Evolutionary conservation across 2,329 filamentous ascomycete genomes (phyloP).

Genomic region (Diplodia intermedia): DNA sequence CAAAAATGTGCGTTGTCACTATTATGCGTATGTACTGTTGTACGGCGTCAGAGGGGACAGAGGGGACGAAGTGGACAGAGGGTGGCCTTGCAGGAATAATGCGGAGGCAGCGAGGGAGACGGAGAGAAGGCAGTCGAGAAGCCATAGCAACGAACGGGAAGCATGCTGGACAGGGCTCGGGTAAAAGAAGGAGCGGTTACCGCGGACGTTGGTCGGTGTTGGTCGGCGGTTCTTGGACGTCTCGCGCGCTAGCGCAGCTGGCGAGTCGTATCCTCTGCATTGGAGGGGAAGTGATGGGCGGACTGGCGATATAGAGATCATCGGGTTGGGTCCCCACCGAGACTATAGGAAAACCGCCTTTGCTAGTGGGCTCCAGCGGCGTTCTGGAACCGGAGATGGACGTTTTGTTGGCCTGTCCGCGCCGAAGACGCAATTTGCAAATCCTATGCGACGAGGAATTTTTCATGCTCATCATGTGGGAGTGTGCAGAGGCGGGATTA

Average conservation of each 20-base stretch:
- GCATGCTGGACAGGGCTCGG: background rate
- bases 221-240: background rate
- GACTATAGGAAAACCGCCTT: slow-evolving; percentile 7
- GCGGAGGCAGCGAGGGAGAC: too few relatives aligned
- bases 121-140: too few relatives aligned
- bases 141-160: background rate
- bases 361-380: too few relatives aligned
- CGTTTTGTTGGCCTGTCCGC: background rate
- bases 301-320: slow-evolving; percentile 24
- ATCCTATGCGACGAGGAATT: slow-evolving; percentile 1
- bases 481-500: background rate
- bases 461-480: slow-evolving; percentile 7
- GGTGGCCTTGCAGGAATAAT: background rate
- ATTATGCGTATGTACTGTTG: background rate
- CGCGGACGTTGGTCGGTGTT: slow-evolving; percentile 1
- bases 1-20: background rate
- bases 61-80: background rate
- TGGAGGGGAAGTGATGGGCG: slow-evolving; percentile 14
- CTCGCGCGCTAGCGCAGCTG: background rate
- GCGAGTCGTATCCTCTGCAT: background rate
- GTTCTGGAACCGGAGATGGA: slow-evolving; percentile 10
- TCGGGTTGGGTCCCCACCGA: slow-evolving; percentile 9
- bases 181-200: background rate
- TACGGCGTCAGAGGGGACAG: background rate
- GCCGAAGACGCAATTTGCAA: slow-evolving; percentile 19